phyloP scores from a whole-genome alignment of 139 green algal genomes.

The Volvox africanus region DNA sequence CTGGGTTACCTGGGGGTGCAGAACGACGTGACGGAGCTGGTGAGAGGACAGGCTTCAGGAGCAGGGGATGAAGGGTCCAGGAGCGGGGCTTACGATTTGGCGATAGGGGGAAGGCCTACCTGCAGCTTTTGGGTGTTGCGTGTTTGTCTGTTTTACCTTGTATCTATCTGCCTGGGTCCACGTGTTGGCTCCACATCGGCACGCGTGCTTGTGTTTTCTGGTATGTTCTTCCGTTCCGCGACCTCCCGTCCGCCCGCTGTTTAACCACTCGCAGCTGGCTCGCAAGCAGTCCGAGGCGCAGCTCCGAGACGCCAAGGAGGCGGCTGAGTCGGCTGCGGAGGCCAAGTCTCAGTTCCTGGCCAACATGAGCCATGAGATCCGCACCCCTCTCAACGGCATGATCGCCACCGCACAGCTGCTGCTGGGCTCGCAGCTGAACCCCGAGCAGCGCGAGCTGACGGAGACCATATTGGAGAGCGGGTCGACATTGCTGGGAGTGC shows the following conservation, averaged over 20 bases:
- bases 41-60: conserved; percentile 21
- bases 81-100: background rate
- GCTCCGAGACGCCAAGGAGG: conserved; percentile 40
- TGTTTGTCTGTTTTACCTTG: background rate
- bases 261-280: background rate
- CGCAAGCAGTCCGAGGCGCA: conserved; percentile 32
- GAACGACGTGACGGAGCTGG: conserved; percentile 86
- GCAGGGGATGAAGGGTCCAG: background rate
- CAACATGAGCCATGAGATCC: conserved; percentile 95
- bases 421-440: conserved; percentile 73
- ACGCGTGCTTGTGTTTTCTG: background rate
- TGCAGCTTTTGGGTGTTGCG: background rate
- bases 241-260: too few species aligned
- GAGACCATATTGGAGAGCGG: conserved; percentile 78
- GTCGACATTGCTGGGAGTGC: conserved; percentile 38
- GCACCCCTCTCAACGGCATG: conserved; percentile 96
- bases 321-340: conserved; percentile 70
- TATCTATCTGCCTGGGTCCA: background rate
- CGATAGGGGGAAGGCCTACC: background rate
- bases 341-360: conserved; percentile 95
- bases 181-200: background rate
- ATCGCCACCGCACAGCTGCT: conserved; percentile 92
- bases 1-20: conserved; percentile 89
- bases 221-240: too few species aligned
- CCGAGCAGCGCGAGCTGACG: conserved; percentile 85